These are phyloP conservation scores for Ilyonectria mors-panacis DNA, from an alignment of 2,329 filamentous ascomycete genomes.

Conservation along the genomic window DNA sequence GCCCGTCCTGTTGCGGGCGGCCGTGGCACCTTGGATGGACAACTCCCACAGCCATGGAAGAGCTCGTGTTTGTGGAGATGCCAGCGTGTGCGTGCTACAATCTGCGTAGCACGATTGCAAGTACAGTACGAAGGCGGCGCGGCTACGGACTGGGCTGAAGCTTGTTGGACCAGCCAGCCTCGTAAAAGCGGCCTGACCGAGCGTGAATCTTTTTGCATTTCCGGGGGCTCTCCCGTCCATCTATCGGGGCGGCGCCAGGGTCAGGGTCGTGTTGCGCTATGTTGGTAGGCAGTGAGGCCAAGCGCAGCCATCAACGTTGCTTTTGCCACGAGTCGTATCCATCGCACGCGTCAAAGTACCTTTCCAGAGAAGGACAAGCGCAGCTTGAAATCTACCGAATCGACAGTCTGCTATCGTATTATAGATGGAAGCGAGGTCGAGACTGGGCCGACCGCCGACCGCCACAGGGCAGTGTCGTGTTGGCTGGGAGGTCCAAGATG, in stretches of 20 bases:
- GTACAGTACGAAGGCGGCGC: background rate
- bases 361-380: slow-evolving; percentile 18
- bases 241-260: slow-evolving; percentile 6
- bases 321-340: slow-evolving; percentile 3
- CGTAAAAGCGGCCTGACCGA: slow-evolving; percentile 2
- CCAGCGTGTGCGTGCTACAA: background rate
- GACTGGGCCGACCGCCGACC: background rate
- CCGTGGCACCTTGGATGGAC: background rate
- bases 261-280: background rate
- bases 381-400: slow-evolving; percentile 3
- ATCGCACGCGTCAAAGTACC: slow-evolving; percentile 9
- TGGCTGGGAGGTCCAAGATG: background rate
- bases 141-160: background rate
- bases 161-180: slow-evolving; percentile 4
- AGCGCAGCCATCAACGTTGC: background rate
- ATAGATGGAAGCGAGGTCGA: background rate
- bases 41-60: slow-evolving; percentile 1
- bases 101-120: background rate
- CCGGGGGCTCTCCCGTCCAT: slow-evolving; percentile 6
- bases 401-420: background rate
- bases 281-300: background rate
- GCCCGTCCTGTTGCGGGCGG: too few species aligned
- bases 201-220: background rate
- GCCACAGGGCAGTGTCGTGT: background rate
- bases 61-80: slow-evolving; percentile 1